Conservation (phyloP, 768 basidiomycete species). For the Inosperma sp. region DNA sequence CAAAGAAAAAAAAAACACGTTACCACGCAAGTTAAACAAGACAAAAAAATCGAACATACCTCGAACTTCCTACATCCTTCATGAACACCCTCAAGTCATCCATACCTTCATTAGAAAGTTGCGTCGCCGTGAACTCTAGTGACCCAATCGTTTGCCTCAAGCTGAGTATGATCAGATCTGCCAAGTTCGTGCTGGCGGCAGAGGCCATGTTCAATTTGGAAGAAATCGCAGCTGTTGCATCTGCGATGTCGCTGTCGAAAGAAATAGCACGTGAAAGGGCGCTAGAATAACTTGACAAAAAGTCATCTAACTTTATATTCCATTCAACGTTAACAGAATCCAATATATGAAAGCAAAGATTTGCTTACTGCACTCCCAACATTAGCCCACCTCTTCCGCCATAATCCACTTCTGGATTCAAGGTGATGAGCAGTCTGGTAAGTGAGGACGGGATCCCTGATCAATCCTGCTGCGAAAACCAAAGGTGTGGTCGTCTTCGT, state of each 20-base stretch:
- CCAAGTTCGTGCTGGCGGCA: constrained; percentile 26
- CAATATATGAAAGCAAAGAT: not conserved
- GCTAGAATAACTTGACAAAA: constrained; percentile 36
- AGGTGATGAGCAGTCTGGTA: constrained; percentile 6
- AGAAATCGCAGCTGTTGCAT: constrained; percentile 26
- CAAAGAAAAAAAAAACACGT: not conserved
- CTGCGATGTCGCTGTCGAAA: constrained; percentile 36
- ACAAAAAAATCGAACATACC: constrained; percentile 21
- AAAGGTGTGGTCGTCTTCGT: constrained; percentile 23
- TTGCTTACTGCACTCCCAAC: constrained; percentile 6
- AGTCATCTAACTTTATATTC: constrained; percentile 33
- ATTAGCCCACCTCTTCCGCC: not conserved
- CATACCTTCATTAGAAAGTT: constrained; percentile 19
- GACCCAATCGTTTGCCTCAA: constrained; percentile 44
- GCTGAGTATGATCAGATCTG: constrained; percentile 38
- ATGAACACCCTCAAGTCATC: constrained; percentile 43
- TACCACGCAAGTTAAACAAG: not conserved
- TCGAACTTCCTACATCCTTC: constrained; percentile 42
- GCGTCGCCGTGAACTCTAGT: constrained; percentile 42
- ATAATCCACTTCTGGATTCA: constrained; percentile 4
- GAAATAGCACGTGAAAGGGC: constrained; percentile 33
- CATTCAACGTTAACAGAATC: not conserved
- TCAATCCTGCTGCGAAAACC: constrained; percentile 30
- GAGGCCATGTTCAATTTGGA: not conserved
- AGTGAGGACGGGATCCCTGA: constrained; percentile 26